Evolutionary conservation across 2,329 filamentous ascomycete genomes (phyloP).

Genomic region (Neofusicoccum ribis): DNA sequence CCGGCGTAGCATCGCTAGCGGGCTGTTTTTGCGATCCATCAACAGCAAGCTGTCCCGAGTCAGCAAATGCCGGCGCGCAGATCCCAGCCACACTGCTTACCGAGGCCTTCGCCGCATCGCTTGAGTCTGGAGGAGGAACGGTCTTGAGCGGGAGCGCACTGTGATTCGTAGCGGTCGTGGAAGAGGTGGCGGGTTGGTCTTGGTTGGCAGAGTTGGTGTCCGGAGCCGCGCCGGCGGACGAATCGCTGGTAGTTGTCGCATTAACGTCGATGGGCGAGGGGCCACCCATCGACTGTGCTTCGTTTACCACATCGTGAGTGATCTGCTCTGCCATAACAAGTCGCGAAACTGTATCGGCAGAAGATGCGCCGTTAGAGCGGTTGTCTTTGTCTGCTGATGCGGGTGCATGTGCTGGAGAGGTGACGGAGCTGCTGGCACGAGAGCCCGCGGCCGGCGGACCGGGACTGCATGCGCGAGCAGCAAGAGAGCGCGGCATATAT

Average conservation of each 20-base stretch:
- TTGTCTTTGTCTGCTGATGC: conserved; percentile 29
- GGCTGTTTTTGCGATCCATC: conserved; percentile 9
- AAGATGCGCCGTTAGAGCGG: conserved; percentile 35
- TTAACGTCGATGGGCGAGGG: conserved; percentile 64
- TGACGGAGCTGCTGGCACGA: conserved; percentile 9
- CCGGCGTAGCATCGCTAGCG: conserved; percentile 17
- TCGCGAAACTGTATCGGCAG: conserved; percentile 47
- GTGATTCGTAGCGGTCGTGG: conserved; percentile 28
- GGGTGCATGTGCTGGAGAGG: conserved; percentile 5
- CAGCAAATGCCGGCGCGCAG: not conserved
- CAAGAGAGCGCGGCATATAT: conserved; percentile 32
- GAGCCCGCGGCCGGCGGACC: conserved; percentile 21
- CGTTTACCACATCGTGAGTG: conserved; percentile 70
- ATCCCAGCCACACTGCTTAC: conserved; percentile 28
- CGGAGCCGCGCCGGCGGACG: conserved; percentile 50
- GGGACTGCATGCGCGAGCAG: conserved; percentile 25
- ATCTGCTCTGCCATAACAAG: conserved; percentile 74
- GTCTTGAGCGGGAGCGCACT: conserved; percentile 24
- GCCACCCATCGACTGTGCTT: conserved; percentile 67
- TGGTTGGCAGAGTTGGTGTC: conserved; percentile 34
- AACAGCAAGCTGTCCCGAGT: conserved; percentile 12
- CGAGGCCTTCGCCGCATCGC: conserved; percentile 16
- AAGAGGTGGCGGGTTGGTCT: conserved; percentile 40
- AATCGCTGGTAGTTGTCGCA: conserved; percentile 59
- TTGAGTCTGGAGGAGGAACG: not conserved